Conservation (phyloP, 495 filamentous ascomycete genomes). For the Corynascus novoguineensis region DNA sequence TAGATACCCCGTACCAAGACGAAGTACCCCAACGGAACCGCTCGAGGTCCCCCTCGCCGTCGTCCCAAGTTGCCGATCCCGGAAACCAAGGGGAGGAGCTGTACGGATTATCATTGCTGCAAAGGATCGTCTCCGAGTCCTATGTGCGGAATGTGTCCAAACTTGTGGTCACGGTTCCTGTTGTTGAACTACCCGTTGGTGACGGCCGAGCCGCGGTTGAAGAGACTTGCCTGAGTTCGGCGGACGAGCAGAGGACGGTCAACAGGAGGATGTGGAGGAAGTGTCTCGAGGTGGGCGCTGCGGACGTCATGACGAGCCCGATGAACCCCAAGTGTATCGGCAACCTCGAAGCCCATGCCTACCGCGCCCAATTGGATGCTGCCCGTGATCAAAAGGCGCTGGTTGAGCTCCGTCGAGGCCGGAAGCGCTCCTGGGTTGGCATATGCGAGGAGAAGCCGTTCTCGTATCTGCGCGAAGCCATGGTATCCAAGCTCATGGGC, state of each 20-base stretch:
- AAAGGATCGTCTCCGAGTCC: constrained; percentile 63
- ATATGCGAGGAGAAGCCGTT: constrained; percentile 83
- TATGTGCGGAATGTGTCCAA: constrained; percentile 66
- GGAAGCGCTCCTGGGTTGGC: constrained; percentile 90
- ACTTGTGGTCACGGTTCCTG: constrained; percentile 66
- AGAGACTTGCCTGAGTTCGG: background rate
- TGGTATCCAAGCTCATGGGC: constrained; percentile 88
- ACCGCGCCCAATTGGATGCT: constrained; percentile 68
- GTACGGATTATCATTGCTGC: constrained; percentile 63
- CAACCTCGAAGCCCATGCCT: constrained; percentile 73
- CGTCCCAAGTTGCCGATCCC: constrained; percentile 35
- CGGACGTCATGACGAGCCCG: constrained; percentile 77
- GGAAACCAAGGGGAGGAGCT: constrained; percentile 47
- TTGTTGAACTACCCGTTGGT: constrained; percentile 45
- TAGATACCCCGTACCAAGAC: constrained; percentile 61
- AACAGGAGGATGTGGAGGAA: constrained; percentile 47
- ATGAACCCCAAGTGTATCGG: constrained; percentile 63
- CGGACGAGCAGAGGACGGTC: constrained; percentile 24
- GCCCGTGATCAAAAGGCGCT: constrained; percentile 62
- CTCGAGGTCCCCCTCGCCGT: constrained; percentile 37
- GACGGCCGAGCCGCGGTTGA: constrained; percentile 24
- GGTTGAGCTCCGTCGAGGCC: constrained; percentile 57
- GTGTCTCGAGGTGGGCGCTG: constrained; percentile 78
- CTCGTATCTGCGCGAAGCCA: constrained; percentile 75
- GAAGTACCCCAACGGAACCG: constrained; percentile 34